phyloP scores from a whole-genome alignment of 805 yeast species.

The Candida insectorum region DNA sequence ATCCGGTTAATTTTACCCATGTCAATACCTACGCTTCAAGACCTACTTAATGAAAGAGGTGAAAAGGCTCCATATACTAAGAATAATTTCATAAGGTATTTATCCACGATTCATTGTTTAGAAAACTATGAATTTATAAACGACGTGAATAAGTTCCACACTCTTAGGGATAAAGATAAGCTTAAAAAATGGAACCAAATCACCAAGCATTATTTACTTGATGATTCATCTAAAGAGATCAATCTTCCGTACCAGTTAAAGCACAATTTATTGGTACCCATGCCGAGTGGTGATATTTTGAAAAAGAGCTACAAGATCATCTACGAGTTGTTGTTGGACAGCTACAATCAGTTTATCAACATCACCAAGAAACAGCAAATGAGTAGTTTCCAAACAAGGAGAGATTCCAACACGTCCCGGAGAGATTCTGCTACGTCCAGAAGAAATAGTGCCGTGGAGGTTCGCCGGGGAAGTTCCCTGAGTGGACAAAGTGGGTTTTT shows the following conservation, averaged over 20 bases:
- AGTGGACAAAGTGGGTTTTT: background rate
- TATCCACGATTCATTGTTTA: slow-evolving; percentile 28
- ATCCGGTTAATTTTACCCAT: slow-evolving; percentile 4
- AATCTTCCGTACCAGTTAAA: slow-evolving; percentile 27
- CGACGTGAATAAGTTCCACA: slow-evolving; percentile 11
- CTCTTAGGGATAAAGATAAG: slow-evolving; percentile 8
- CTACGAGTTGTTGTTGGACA: slow-evolving; percentile 28
- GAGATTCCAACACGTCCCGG: too few species aligned
- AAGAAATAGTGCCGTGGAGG: background rate
- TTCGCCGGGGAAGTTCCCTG: too few species aligned
- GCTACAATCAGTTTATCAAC: slow-evolving; percentile 30
- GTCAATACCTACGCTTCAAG: slow-evolving; percentile 13
- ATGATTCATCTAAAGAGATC: slow-evolving; percentile 29
- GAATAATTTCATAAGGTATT: slow-evolving; percentile 21
- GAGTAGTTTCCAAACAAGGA: slow-evolving; percentile 1
- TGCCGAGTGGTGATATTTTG: slow-evolving; percentile 17
- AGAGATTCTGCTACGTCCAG: too few species aligned
- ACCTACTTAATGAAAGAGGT: slow-evolving; percentile 2
- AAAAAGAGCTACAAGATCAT: slow-evolving; percentile 15
- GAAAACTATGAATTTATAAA: slow-evolving; percentile 34
- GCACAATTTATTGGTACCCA: slow-evolving; percentile 14
- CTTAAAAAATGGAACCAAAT: slow-evolving; percentile 24
- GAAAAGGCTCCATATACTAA: slow-evolving; percentile 7
- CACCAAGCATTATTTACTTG: slow-evolving; percentile 22
- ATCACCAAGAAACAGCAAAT: slow-evolving; percentile 5